A percentile compares a stretch with the other conserved stretches of the same genome.
phyloP scores from a whole-genome alignment of 2,329 filamentous ascomycete genomes.

The Metarhizium humberi region DNA sequence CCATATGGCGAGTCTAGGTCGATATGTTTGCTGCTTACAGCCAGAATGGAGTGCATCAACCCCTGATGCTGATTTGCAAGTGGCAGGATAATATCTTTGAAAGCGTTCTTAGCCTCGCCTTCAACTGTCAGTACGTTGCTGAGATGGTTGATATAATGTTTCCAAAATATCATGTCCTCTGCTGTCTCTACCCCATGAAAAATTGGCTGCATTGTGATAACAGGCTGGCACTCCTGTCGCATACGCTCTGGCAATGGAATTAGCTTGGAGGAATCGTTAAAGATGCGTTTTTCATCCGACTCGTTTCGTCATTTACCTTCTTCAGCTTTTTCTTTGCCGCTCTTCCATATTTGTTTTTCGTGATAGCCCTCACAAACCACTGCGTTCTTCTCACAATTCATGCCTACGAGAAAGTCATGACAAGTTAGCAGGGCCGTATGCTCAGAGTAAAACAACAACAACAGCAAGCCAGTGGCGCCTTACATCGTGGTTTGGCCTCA shows the following conservation, averaged over 20 bases:
- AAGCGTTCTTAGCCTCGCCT: conserved; percentile 72
- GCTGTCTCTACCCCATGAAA: conserved; percentile 75
- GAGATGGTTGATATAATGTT: conserved; percentile 72
- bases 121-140: conserved; percentile 77
- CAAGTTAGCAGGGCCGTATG: conserved; percentile 1
- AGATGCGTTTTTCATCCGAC: neutral
- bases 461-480: conserved; percentile 1
- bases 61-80: conserved; percentile 73
- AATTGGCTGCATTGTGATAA: conserved; percentile 52
- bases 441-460: conserved; percentile 7
- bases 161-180: conserved; percentile 71
- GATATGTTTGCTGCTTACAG: conserved; percentile 70
- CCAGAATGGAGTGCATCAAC: conserved; percentile 84
- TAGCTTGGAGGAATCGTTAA: conserved; percentile 1
- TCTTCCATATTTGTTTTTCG: conserved; percentile 79
- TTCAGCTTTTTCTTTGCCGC: conserved; percentile 67
- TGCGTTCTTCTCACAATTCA: conserved; percentile 90
- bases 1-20: conserved; percentile 51
- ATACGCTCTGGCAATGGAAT: conserved; percentile 33
- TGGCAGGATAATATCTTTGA: conserved; percentile 73
- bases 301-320: conserved; percentile 40
- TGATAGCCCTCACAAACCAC: conserved; percentile 83
- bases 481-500: conserved; percentile 58
- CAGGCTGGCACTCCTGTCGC: conserved; percentile 38
- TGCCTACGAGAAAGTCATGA: conserved; percentile 37